Base-by-base conservation (phyloP, 2,329 filamentous ascomycete genomes). In the Fusarium vanettenii region DNA sequence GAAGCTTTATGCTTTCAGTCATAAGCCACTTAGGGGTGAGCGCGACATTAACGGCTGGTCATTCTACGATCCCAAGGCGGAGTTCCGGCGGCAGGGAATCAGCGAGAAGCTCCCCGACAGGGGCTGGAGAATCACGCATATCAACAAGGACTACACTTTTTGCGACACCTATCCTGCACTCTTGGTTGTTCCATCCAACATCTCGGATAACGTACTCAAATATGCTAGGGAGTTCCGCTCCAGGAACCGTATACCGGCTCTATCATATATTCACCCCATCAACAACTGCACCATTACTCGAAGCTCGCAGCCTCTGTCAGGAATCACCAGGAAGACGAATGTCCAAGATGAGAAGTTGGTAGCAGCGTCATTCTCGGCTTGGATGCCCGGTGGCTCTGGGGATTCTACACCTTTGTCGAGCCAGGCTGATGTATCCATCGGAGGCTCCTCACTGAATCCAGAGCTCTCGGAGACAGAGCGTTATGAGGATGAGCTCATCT, bases 221-320 rank as follows among this genome's bases (percentile, higher is more conserved):
- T 97, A 99, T 81, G 97, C 95, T 29, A 93, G 92, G 69, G 90
- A 92, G 72, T 98, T 97, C 84, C 93, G 97, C 61, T 98, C 97
- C 1, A 91, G 95, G 69, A 92, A 93, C 73, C 92, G 97, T 70
- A 95, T 99, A 82, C 97, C 97, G 2, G 93, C 92, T 5, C 86
- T 99, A 43, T 95, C 95, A 25, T 99, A 99, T 82, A 90, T 98
- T n/a, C 97, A 99, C 82, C 94, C 95, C 0, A 88, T 98, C 78
- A 99, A 98, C 82, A 98, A 97, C 81, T 98, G 97, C 83, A 97
- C 95, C 27, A 98, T 99, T 74, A 98, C 96, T 2, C 90, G 97
- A 80, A 97, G 95, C 80, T 97, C 96, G 5, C 97, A 99, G 81
- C 97, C 97, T 0, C 87, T 96, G 67, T 93, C 96, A 2, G 97